Percentiles rank a stretch among this genome's conserved stretches.
Evolutionary conservation across 305 asterid species (phyloP).

Genomic region (Rubia balearica): DNA sequence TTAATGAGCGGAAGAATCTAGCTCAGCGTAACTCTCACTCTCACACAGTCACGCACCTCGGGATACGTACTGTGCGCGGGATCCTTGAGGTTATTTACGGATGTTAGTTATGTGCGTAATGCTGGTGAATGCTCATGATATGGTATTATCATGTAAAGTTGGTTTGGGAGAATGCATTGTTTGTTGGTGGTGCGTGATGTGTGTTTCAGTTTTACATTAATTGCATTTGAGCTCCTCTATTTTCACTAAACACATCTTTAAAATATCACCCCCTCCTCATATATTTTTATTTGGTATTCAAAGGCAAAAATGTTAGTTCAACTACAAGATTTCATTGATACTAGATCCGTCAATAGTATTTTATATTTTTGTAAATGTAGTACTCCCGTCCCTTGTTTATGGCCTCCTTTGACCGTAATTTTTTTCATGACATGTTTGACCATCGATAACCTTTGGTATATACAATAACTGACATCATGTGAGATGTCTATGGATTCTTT

Average conservation of each 20-base stretch:
- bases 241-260: neutral
- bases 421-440: no score
- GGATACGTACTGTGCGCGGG: neutral
- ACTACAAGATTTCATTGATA: no score
- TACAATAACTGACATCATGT: no score
- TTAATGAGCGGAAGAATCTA: neutral
- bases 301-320: no score
- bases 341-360: no score
- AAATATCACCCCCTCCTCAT: neutral
- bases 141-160: neutral
- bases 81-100: neutral
- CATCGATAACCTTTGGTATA: no score
- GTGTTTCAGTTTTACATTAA: neutral
- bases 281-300: no score
- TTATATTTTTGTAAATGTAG: no score
- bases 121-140: neutral
- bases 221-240: neutral
- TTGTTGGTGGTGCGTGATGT: neutral
- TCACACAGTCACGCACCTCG: neutral
- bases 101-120: neutral
- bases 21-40: neutral
- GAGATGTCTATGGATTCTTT: no score
- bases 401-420: no score
- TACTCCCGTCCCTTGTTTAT: no score
- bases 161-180: neutral